Percentiles rank a stretch among this genome's conserved stretches.
These are phyloP conservation scores for Penicillium sp. DNA, from an alignment of 2,329 filamentous ascomycete species.

Conservation along the genomic window DNA sequence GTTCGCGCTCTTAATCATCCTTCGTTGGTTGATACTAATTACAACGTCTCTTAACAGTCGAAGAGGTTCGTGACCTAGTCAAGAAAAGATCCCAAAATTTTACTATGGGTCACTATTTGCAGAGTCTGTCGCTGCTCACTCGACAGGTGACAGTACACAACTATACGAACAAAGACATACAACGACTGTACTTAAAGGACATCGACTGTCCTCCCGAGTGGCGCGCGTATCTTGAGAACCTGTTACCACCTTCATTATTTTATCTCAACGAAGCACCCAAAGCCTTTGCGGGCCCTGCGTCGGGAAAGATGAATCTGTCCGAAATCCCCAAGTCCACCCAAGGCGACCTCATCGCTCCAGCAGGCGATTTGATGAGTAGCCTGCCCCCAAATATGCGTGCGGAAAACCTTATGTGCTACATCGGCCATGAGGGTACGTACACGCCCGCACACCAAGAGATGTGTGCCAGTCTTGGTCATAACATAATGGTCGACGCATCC, in stretches of 20 bases:
- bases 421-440: conserved; percentile 95
- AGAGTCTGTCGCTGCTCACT: conserved; percentile 78
- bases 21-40: conserved; percentile 6
- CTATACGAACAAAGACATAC: conserved; percentile 74
- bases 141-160: conserved; percentile 76
- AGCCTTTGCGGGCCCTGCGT: conserved; percentile 55
- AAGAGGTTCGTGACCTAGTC: conserved; percentile 79
- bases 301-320: conserved; percentile 46
- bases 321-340: conserved; percentile 47
- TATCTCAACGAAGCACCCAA: conserved; percentile 83
- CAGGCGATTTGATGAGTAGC: conserved; percentile 93
- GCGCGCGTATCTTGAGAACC: conserved; percentile 73
- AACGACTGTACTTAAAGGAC: conserved; percentile 92
- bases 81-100: conserved; percentile 73
- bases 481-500: conserved; percentile 96
- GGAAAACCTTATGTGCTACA: conserved; percentile 96
- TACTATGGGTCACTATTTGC: conserved; percentile 85
- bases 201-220: conserved; percentile 91
- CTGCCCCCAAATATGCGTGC: conserved; percentile 84
- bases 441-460: conserved; percentile 95
- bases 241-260: conserved; percentile 79
- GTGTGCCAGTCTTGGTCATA: conserved; percentile 94
- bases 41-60: conserved; percentile 56
- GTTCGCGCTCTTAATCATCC: conserved; percentile 26
- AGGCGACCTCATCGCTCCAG: conserved; percentile 63